Evolutionary conservation across 495 filamentous ascomycete genomes (phyloP).

Genomic region (Podospora pseudoanserina): DNA sequence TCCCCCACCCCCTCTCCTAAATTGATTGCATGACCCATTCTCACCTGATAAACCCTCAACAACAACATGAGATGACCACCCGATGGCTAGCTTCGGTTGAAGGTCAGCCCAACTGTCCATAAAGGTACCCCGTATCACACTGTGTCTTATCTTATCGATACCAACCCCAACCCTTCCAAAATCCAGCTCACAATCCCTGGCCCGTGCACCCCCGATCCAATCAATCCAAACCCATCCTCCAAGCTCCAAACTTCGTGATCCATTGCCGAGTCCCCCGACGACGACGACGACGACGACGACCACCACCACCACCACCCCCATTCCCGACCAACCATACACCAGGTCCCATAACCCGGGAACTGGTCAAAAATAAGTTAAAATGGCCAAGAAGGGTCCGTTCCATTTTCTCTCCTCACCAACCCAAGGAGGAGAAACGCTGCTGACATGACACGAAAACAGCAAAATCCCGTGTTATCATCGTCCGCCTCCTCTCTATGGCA

Average conservation of each 20-base stretch:
- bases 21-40: background rate
- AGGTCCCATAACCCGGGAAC: too few species aligned
- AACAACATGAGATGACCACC: background rate
- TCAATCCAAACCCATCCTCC: too few species aligned
- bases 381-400: conserved; percentile 53
- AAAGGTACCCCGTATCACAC: background rate
- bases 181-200: background rate
- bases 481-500: conserved; percentile 97
- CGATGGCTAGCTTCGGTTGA: background rate
- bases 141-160: background rate
- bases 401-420: background rate
- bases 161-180: background rate
- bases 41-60: background rate
- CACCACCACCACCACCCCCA: background rate
- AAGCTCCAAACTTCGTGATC: background rate
- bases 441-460: conserved; percentile 44
- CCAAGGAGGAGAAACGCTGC: background rate
- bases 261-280: background rate
- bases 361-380: conserved; percentile 25
- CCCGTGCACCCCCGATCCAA: background rate
- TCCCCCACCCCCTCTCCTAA: background rate
- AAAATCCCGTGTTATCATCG: conserved; percentile 87
- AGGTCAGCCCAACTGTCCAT: background rate
- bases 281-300: background rate
- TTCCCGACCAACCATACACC: background rate